Evolutionary conservation across 2,329 filamentous ascomycete species (phyloP).

Genomic region (Calonectria fujianensis): DNA sequence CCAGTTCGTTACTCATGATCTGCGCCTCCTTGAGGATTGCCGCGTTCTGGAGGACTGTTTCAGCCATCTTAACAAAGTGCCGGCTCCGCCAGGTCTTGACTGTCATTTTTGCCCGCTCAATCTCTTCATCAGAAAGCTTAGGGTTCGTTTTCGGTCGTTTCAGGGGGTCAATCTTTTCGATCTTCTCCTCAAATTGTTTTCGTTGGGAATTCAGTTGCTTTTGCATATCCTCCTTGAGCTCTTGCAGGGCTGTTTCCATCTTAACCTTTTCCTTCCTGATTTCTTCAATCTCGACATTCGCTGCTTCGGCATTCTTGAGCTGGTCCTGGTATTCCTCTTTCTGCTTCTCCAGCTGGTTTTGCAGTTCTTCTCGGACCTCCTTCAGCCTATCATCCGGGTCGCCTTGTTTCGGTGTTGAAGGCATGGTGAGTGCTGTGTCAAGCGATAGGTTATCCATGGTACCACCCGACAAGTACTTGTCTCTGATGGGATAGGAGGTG

Average conservation of each 20-base stretch:
- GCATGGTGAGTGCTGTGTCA: slow-evolving; percentile 95
- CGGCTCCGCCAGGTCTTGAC: slow-evolving; percentile 86
- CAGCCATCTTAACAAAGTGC: slow-evolving; percentile 95
- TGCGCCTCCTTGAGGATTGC: slow-evolving; percentile 95
- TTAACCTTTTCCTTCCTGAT: slow-evolving; percentile 87
- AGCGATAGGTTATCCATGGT: slow-evolving; percentile 97
- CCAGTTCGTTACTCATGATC: slow-evolving; percentile 97
- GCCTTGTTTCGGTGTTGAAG: slow-evolving; percentile 88
- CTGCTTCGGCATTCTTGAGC: slow-evolving; percentile 83
- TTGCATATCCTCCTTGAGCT: slow-evolving; percentile 92
- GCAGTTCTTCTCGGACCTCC: slow-evolving; percentile 87
- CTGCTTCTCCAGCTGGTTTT: slow-evolving; percentile 86
- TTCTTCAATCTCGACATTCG: slow-evolving; percentile 87
- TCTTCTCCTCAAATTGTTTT: slow-evolving; percentile 87
- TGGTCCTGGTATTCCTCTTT: slow-evolving; percentile 89
- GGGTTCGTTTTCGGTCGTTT: slow-evolving; percentile 77
- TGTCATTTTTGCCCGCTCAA: slow-evolving; percentile 79
- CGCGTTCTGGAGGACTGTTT: slow-evolving; percentile 91
- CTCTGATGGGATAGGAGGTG: slow-evolving; percentile 89
- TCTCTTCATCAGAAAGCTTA: slow-evolving; percentile 82
- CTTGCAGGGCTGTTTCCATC: slow-evolving; percentile 88
- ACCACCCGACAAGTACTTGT: slow-evolving; percentile 96
- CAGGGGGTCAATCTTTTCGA: slow-evolving; percentile 83
- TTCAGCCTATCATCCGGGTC: slow-evolving; percentile 86
- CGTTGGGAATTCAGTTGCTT: slow-evolving; percentile 89